Percentiles rank a stretch among this genome's conserved stretches.
These are phyloP conservation scores for Salix viminalis DNA, from an alignment of 345 rosid genomes.

Conservation along the genomic window DNA sequence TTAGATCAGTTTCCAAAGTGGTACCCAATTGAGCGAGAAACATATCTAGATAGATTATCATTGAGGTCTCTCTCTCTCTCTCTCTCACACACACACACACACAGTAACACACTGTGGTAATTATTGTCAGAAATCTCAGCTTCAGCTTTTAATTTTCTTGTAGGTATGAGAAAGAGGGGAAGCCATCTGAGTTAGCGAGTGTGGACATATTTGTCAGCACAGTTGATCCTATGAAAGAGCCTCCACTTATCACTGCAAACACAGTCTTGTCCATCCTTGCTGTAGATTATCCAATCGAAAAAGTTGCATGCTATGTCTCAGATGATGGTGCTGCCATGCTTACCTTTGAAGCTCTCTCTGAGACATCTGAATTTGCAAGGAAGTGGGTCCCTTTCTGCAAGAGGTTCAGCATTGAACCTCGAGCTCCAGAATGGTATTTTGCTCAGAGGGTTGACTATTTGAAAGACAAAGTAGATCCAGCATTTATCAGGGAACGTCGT, in stretches of 20 bases:
- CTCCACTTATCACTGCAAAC: conserved; percentile 90
- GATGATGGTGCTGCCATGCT: conserved; percentile 99
- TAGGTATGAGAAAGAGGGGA: conserved; percentile 81
- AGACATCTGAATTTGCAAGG: conserved; percentile 83
- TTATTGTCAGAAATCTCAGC: background rate
- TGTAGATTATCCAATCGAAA: conserved; percentile 81
- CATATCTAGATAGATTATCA: conserved; percentile 79
- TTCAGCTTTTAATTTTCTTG: background rate
- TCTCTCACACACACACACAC: background rate
- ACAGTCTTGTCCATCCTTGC: conserved; percentile 88
- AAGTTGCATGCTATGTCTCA: conserved; percentile 88
- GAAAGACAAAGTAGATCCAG: conserved; percentile 63
- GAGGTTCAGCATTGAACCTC: conserved; percentile 71
- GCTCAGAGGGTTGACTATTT: conserved; percentile 70
- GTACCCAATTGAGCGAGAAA: conserved; percentile 75
- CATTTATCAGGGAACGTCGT: conserved; percentile 71
- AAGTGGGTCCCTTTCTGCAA: conserved; percentile 95
- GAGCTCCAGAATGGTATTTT: conserved; percentile 94
- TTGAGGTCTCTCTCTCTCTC: conserved; percentile 35
- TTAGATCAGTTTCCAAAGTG: conserved; percentile 91
- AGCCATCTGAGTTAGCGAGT: conserved; percentile 59
- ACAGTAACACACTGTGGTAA: background rate
- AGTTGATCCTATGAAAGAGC: conserved; percentile 90
- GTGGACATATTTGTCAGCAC: conserved; percentile 84
- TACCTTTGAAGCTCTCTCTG: conserved; percentile 88